These are phyloP conservation scores for Cladosporium austrohemisphaericum DNA, from an alignment of 2,329 filamentous ascomycete genomes.

Conservation along the genomic window DNA sequence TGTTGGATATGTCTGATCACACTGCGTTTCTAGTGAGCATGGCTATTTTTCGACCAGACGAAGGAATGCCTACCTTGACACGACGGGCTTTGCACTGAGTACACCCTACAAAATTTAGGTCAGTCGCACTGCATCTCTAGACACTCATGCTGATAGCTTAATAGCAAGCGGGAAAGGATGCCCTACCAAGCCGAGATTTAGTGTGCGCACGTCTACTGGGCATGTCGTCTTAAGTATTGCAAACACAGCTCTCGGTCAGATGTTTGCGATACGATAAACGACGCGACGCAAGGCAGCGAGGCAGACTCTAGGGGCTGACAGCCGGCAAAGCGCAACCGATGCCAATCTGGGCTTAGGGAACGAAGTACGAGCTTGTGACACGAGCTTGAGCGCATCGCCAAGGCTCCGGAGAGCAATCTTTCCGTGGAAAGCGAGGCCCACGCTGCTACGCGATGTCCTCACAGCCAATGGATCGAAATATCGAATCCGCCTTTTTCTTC, in stretches of 20 bases:
- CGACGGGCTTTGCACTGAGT: constrained; percentile 27
- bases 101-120: too few relatives aligned
- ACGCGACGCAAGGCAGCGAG: constrained; percentile 2
- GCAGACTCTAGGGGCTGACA: background rate
- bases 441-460: constrained; percentile 1
- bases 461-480: constrained; percentile 10
- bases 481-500: constrained; percentile 10
- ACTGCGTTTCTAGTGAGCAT: constrained; percentile 20
- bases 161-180: too few relatives aligned
- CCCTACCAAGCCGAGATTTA: constrained; percentile 27
- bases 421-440: background rate
- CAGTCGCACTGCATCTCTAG: too few relatives aligned
- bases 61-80: constrained; percentile 26
- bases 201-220: constrained; percentile 28
- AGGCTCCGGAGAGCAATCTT: constrained; percentile 4
- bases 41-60: background rate
- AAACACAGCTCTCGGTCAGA: background rate
- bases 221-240: constrained; percentile 19
- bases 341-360: background rate
- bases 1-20: constrained; percentile 26
- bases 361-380: constrained; percentile 8
- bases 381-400: constrained; percentile 15
- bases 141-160: too few relatives aligned
- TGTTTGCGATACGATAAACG: constrained; percentile 17
- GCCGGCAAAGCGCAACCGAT: background rate